These are phyloP conservation scores for Cercospora sesami DNA, from an alignment of 2,329 filamentous ascomycete species.

Conservation along the genomic window DNA sequence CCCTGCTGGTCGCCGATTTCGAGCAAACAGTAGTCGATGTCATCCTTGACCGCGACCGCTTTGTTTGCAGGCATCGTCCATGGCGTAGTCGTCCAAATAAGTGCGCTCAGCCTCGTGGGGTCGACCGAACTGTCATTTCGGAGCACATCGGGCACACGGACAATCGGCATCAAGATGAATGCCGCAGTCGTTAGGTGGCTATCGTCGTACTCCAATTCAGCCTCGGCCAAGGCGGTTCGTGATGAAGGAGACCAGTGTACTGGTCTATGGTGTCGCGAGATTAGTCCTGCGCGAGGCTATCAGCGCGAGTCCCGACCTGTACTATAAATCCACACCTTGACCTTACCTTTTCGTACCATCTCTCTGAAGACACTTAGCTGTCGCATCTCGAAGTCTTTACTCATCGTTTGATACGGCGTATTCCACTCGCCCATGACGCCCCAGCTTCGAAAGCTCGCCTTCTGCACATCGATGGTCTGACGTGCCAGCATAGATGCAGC, in stretches of 20 bases:
- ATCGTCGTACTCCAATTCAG: slow-evolving; percentile 81
- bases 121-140: slow-evolving; percentile 40
- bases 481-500: slow-evolving; percentile 66
- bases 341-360: slow-evolving; percentile 63
- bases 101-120: slow-evolving; percentile 63
- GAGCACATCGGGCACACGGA: slow-evolving; percentile 49
- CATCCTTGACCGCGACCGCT: slow-evolving; percentile 77
- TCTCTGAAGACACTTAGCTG: slow-evolving; percentile 74
- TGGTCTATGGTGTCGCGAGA: slow-evolving; percentile 77
- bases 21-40: slow-evolving; percentile 65
- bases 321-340: neutral
- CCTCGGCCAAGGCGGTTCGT: slow-evolving; percentile 75
- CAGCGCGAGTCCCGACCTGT: neutral
- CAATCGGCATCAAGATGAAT: slow-evolving; percentile 77
- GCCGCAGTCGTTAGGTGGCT: slow-evolving; percentile 69
- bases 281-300: slow-evolving; percentile 53
- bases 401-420: slow-evolving; percentile 75
- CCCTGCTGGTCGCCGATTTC: slow-evolving; percentile 13
- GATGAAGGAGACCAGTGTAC: slow-evolving; percentile 86
- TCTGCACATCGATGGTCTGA: slow-evolving; percentile 70
- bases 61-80: slow-evolving; percentile 95
- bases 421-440: slow-evolving; percentile 82
- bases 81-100: slow-evolving; percentile 98
- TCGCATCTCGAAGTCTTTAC: slow-evolving; percentile 68
- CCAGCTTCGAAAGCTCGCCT: slow-evolving; percentile 70